Base-by-base conservation (phyloP, 805 yeast species). In the Candida pini region DNA sequence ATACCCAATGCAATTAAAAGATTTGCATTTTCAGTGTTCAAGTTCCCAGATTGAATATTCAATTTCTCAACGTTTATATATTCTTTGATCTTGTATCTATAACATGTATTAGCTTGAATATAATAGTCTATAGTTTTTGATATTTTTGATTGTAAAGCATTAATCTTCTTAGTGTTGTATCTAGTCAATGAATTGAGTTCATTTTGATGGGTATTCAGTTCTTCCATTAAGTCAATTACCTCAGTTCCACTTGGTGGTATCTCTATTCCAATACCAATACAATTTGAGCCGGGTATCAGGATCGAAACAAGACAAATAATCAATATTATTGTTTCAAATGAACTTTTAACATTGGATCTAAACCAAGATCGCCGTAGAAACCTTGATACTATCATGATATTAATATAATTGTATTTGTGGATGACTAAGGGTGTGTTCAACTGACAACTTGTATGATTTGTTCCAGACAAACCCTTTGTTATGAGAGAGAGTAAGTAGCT, bases 241-340 rank as follows among this genome's bases (percentile, higher is more conserved):
- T 25, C 20, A 12, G 28, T 26, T n/a, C 22, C 17, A 20, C 44
- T 42, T 6, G 47, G 43, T 4, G 40, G 40, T 5, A 45, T 35
- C 16, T 32, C 38, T 52, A 58, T 26, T 63, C 68, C 52, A 60
- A 43, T 25, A n/a, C n/a, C n/a, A n/a, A n/a, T n/a, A n/a, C n/a
- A n/a, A n/a, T n/a, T n/a, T n/a, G n/a, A n/a, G n/a, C n/a, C n/a
- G n/a, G n/a, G n/a, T n/a, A n/a, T n/a, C n/a, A n/a, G n/a, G n/a
- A n/a, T n/a, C n/a, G n/a, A n/a, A n/a, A n/a, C n/a, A n/a, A n/a
- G n/a, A n/a, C n/a, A n/a, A n/a, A n/a, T n/a, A n/a, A n/a, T n/a
- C n/a, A n/a, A n/a, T n/a, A n/a, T n/a, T n/a, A n/a, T n/a, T n/a
- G n/a, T n/a, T n/a, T n/a, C n/a, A n/a, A n/a, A n/a, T n/a, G n/a